Conservation (phyloP, 768 basidiomycete genomes). For the Russula olivacea region DNA sequence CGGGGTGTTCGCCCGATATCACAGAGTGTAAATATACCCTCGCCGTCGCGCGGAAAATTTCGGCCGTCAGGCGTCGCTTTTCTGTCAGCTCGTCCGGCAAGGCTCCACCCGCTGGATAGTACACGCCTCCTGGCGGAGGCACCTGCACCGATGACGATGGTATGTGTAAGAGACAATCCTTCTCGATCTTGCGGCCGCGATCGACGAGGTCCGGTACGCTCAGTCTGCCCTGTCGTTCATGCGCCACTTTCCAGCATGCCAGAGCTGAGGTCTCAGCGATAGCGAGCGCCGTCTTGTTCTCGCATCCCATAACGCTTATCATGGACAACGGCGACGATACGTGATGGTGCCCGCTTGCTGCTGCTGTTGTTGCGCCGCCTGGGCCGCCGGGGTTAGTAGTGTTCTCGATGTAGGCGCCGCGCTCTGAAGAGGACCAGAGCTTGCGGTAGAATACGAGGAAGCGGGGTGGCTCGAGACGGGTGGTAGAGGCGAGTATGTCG, state of each 20-base stretch:
- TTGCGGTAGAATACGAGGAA: constrained; percentile 51
- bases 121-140: not conserved
- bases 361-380: too few relatives aligned
- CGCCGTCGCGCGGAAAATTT: constrained; percentile 66
- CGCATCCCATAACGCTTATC: constrained; percentile 81
- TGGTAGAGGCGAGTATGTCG: constrained; percentile 73
- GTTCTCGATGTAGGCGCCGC: constrained; percentile 35
- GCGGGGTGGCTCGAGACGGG: constrained; percentile 52
- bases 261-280: constrained; percentile 68
- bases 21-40: constrained; percentile 71
- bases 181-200: constrained; percentile 49
- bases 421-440: constrained; percentile 44
- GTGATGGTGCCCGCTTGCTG: too few relatives aligned
- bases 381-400: too few relatives aligned
- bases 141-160: not conserved
- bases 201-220: constrained; percentile 56
- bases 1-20: constrained; percentile 65
- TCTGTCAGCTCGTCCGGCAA: constrained; percentile 26
- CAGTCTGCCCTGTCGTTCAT: constrained; percentile 40
- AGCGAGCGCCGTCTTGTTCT: constrained; percentile 71
- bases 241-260: constrained; percentile 55
- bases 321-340: constrained; percentile 48
- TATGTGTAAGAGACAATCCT: constrained; percentile 28
- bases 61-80: constrained; percentile 36
- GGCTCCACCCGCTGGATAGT: not conserved